Conservation (phyloP, 192 early-diverging fungal species). For the Coemansia sp. region DNA sequence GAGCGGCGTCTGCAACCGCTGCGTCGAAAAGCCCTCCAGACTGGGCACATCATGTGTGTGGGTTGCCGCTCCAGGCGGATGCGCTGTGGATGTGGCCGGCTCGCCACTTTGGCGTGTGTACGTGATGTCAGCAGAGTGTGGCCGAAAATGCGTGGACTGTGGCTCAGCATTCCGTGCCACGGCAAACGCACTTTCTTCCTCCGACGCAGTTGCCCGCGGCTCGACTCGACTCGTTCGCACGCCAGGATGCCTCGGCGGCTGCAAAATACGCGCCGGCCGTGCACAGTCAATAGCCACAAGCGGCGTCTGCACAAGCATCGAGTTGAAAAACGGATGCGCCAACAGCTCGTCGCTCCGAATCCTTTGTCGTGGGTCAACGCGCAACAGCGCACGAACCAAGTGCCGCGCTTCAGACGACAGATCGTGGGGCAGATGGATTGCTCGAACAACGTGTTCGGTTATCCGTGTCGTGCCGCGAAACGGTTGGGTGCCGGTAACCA, state of each 20-base stretch:
- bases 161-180: background rate
- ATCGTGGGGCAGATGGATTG: slow-evolving; percentile 54
- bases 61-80: background rate
- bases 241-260: background rate
- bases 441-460: slow-evolving; percentile 54
- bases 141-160: background rate
- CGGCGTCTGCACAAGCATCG: slow-evolving; percentile 10
- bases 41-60: background rate
- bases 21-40: slow-evolving; percentile 19
- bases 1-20: slow-evolving; percentile 23
- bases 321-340: slow-evolving; percentile 59
- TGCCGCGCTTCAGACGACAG: slow-evolving; percentile 58
- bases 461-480: slow-evolving; percentile 56
- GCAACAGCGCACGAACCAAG: slow-evolving; percentile 59
- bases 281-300: background rate
- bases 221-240: background rate
- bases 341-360: slow-evolving; percentile 54
- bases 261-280: background rate
- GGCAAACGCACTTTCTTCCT: background rate
- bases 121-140: background rate
- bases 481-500: slow-evolving; percentile 70
- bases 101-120: background rate
- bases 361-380: slow-evolving; percentile 60
- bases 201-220: background rate
- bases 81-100: slow-evolving; percentile 2